Evolutionary conservation across 177 flowering plant species (phyloP), one percentile per base, ranked within the genome.

Genomic region (Vitis hybrid): DNA sequence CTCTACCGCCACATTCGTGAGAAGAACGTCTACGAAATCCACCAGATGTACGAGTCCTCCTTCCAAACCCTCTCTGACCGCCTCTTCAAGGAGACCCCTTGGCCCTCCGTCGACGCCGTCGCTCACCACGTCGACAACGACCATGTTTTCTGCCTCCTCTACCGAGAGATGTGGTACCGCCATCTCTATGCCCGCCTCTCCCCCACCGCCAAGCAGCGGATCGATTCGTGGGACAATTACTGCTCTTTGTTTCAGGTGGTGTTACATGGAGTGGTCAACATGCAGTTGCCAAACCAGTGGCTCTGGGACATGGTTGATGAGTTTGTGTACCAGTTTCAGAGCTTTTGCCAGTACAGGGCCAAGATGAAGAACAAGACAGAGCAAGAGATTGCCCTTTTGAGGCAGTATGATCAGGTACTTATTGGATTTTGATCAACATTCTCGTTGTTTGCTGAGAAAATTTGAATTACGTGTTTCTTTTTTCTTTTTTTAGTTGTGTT

Each of bases 221-320:
- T 93, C 35, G 98, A 96, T 66, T 87, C 91, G 0, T 96, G 96
- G 93, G 98, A 95, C 66, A 96, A 96, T 72, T 96, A 96, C 67
- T 92, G 97, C 73, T 17, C 24, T 54, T 67, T 61, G 21, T 35
- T 48, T 41, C 61, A 84, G 85, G 89, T 86, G 72, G 97, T 93
- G 66, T 76, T 96, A 77, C 98, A 91, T 70, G 97, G 99, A 3
- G 97, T 90, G 55, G 97, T 96, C 27, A 96, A 87, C 70, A 96
- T 91, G 97, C 99, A 96, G 78, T 71, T 96, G 76, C 98, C 98
- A 1, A 93, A 93, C 70, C 99, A 96, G 87, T 96, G 99, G 98
- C 68, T 96, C 64, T 93, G 99, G 99, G 99, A 96, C 68, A 96
- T 93, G 99, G 95, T 96, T 11, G 99, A 96, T 80, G 99, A 96